These are phyloP conservation scores for Skeletonema costatum DNA, from an alignment of 108 stramenopile genomes.

Conservation along the genomic window DNA sequence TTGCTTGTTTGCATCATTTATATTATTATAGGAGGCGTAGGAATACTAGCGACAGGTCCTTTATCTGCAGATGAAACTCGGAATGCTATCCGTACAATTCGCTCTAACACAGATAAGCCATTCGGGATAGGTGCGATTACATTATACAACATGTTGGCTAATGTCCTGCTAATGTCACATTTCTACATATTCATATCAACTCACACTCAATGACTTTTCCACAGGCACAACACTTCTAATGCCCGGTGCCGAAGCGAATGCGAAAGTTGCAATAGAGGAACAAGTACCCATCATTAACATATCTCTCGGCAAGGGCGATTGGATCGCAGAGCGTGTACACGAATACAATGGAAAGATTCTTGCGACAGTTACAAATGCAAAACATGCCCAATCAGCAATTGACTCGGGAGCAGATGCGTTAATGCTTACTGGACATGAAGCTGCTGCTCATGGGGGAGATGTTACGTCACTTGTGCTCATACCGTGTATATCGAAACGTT, in stretches of 20 bases:
- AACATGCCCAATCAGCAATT: constrained; percentile 72
- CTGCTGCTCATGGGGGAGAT: constrained; percentile 92
- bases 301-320: constrained; percentile 85
- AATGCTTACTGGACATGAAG: constrained; percentile 90
- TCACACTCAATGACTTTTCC: neutral
- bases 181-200: neutral
- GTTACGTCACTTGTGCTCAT: constrained; percentile 80
- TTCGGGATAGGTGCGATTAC: constrained; percentile 68
- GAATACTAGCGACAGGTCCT: constrained; percentile 89
- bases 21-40: constrained; percentile 59
- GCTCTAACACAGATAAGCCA: constrained; percentile 64
- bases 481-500: constrained; percentile 67
- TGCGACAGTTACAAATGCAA: constrained; percentile 79
- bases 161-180: neutral
- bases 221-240: constrained; percentile 75
- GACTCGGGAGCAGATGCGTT: constrained; percentile 84
- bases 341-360: constrained; percentile 81
- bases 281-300: constrained; percentile 86
- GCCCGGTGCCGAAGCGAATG: constrained; percentile 88
- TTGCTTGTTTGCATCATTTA: neutral
- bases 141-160: neutral
- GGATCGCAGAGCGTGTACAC: constrained; percentile 78
- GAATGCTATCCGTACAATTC: constrained; percentile 66
- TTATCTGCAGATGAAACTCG: constrained; percentile 70
- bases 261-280: constrained; percentile 82